phyloP scores from a whole-genome alignment of 345 rosid genomes.

The Ceriops tagal region DNA sequence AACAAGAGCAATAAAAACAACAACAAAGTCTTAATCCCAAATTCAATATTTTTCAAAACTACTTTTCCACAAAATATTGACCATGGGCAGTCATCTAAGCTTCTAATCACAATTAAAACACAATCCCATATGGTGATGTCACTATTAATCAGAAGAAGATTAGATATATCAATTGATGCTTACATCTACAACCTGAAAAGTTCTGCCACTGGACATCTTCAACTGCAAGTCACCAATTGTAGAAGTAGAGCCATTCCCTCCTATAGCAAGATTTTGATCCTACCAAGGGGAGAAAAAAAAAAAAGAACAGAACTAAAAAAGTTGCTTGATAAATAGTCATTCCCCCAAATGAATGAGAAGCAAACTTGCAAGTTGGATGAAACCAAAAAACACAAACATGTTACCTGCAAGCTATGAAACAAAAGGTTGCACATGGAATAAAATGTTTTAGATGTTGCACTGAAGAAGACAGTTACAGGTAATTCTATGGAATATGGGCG shows the following conservation, averaged over 20 bases:
- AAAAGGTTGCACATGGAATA: background rate
- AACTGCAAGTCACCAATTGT: constrained; percentile 43
- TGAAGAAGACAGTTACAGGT: too few species aligned
- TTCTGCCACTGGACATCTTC: constrained; percentile 43
- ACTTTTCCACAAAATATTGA: too few species aligned
- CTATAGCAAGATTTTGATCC: constrained; percentile 33
- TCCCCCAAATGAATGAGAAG: background rate
- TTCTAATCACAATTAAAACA: background rate
- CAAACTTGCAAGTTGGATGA: background rate
- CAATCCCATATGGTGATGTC: background rate
- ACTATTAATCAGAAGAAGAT: background rate
- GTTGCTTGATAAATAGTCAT: background rate
- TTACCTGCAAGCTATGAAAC: background rate
- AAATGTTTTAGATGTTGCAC: background rate
- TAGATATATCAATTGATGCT: constrained; percentile 18
- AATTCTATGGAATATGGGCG: too few species aligned
- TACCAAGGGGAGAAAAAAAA: constrained; percentile 12
- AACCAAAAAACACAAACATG: background rate
- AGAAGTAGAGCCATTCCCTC: constrained; percentile 46
- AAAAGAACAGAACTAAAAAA: background rate
- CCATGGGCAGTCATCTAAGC: background rate
- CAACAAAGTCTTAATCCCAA: too few species aligned
- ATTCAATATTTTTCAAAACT: too few species aligned
- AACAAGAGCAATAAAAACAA: too few species aligned
- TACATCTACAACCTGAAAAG: constrained; percentile 47